Base-by-base conservation (phyloP, 2,329 filamentous ascomycete species). In the Colletotrichum truncatum region DNA sequence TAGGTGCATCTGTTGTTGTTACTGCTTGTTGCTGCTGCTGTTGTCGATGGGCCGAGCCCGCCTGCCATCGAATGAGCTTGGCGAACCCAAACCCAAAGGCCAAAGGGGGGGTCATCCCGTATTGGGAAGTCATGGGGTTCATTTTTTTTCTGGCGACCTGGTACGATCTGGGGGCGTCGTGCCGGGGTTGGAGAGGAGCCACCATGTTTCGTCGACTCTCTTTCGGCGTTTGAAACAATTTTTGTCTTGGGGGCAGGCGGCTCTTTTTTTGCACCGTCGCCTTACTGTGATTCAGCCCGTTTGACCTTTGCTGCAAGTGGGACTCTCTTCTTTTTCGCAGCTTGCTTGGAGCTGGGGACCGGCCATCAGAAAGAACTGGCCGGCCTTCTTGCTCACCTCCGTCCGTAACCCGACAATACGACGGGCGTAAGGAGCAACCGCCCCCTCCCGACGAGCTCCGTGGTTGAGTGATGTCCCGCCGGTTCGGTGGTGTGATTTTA, bases 211-310 rank as follows among this genome's bases (percentile, higher is more conserved):
- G 62, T 49, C 62, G 26, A n/a, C 56, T 60, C 26, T 55, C 38
- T 51, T 25, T 61, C 32, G 28, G 26, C 41, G 46, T 61, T 62
- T 61, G 62, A 65, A 65, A 65, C 41, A 65, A 43, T 55, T 61
- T 16, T 41, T 51, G 62, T 65, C 62, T 65, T 65, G 62, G 48
- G 48, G n/a, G 34, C 30, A n/a, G n/a, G n/a, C n/a, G n/a, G n/a
- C n/a, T n/a, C n/a, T n/a, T n/a, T 28, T 57, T 21, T 59, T 26
- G 45, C 60, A 59, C 38, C 28, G 30, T 59, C 57, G 26, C 25
- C 34, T 43, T 41, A 43, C 45, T 61, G 55, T 36, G n/a, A n/a
- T n/a, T n/a, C n/a, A n/a, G n/a, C n/a, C n/a, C n/a, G n/a, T n/a
- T n/a, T n/a, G n/a, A n/a, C n/a, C n/a, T n/a, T n/a, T n/a, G n/a